Percentiles rank a stretch among this genome's conserved stretches.
phyloP scores from a whole-genome alignment of 2,329 filamentous ascomycete species.

The Mycosphaerella sp. region DNA sequence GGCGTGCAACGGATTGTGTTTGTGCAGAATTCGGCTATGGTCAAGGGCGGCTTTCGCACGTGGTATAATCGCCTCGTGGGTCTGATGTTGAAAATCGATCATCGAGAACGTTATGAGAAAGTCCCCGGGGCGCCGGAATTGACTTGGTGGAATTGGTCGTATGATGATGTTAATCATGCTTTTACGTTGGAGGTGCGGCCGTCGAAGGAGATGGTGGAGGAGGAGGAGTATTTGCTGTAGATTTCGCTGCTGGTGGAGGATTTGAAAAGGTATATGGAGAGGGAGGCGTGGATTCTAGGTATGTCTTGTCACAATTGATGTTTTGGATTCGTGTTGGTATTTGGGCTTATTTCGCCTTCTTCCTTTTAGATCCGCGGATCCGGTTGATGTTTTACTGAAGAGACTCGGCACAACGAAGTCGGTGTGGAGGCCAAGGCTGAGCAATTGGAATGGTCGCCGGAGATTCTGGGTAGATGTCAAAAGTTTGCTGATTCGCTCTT shows the following conservation, averaged over 20 bases:
- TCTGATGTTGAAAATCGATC: conserved; percentile 38
- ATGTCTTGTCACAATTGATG: neutral
- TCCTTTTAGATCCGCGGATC: too few relatives aligned
- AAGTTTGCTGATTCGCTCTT: too few relatives aligned
- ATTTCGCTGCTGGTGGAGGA: conserved; percentile 36
- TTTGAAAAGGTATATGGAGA: conserved; percentile 34
- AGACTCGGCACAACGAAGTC: too few relatives aligned
- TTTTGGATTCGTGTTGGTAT: neutral
- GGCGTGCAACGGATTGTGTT: conserved; percentile 35
- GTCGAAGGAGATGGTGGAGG: conserved; percentile 30
- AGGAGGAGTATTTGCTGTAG: conserved; percentile 36
- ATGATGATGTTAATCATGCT: conserved; percentile 26
- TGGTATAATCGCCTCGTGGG: conserved; percentile 39
- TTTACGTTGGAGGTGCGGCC: conserved; percentile 31
- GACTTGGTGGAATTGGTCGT: conserved; percentile 40
- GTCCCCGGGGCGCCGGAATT: conserved; percentile 29
- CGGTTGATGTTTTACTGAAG: too few relatives aligned
- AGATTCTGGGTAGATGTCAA: too few relatives aligned
- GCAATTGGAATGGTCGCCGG: too few relatives aligned
- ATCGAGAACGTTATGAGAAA: conserved; percentile 37
- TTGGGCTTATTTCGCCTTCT: neutral
- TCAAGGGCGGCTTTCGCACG: conserved; percentile 35
- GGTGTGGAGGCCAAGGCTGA: too few relatives aligned
- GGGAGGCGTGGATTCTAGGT: conserved; percentile 36
- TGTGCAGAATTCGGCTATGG: conserved; percentile 32